phyloP scores from a whole-genome alignment of 2,329 filamentous ascomycete species.

The Penicillium sp. region DNA sequence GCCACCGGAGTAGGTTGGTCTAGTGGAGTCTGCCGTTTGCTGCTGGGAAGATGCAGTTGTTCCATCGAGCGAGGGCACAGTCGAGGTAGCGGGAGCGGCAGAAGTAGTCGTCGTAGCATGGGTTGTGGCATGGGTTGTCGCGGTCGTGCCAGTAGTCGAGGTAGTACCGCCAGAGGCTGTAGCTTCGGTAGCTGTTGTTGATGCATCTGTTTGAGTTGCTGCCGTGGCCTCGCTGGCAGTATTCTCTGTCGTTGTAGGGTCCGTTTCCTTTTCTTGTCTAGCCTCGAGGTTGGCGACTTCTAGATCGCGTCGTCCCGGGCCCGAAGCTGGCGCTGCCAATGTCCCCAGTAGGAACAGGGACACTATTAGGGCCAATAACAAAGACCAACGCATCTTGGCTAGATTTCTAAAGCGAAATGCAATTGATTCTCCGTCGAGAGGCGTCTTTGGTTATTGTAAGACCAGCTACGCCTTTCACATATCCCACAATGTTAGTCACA shows the following conservation, averaged over 20 bases:
- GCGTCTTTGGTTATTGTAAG: neutral
- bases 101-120: slow-evolving; percentile 14
- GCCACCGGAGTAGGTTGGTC: slow-evolving; percentile 26
- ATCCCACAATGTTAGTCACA: neutral
- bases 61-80: slow-evolving; percentile 27
- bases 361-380: slow-evolving; percentile 8
- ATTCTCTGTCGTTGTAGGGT: slow-evolving; percentile 3
- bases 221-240: slow-evolving; percentile 4
- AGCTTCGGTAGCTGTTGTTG: slow-evolving; percentile 12
- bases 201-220: slow-evolving; percentile 11
- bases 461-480: neutral
- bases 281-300: neutral
- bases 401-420: neutral
- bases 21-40: slow-evolving; percentile 16
- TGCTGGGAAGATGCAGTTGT: slow-evolving; percentile 11
- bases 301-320: slow-evolving; percentile 2
- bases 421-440: neutral
- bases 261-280: neutral
- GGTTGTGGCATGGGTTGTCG: neutral
- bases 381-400: slow-evolving; percentile 20
- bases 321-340: slow-evolving; percentile 17
- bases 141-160: neutral
- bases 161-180: slow-evolving; percentile 11
- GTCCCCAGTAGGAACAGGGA: slow-evolving; percentile 13
- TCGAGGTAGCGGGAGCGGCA: slow-evolving; percentile 18